Evolutionary conservation across 306 rosid genomes (phyloP), one percentile per base, ranked within the genome.

Genomic region (Cucumis sativus): DNA sequence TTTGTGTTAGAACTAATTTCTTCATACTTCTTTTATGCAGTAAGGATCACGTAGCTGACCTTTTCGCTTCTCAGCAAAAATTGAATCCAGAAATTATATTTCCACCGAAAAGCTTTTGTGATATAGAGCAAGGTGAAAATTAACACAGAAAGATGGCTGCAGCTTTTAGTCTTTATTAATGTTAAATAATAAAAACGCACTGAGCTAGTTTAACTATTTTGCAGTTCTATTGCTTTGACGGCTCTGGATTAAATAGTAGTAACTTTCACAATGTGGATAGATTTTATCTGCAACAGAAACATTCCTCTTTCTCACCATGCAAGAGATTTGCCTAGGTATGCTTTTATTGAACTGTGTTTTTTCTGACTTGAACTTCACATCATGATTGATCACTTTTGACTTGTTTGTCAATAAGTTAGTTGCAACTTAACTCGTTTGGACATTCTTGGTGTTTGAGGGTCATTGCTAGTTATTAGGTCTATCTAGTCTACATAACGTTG

Each of bases 141-240:
- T 37, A n/a, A 56, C 6, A 15, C 39, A 17, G 33, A 17, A 30
- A 73, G 61, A 51, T 73, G 63, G 45, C 18, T 73, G 63, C 77
- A 17, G 30, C 47, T 54, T 73, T 3, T 58, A 67, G 8, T 33
- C 21, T 40, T 47, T 52, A 49, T 13, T 59, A 51, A 78, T 52
- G 39, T 13, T 59, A 58, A 78, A 21, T 45, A 78, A 21, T 43
- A 21, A 55, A 6, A 41, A 37, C 35, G 18, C 17, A 39, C 56
- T 78, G 37, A 59, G 43, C 30, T 59, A 61, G 41, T 41, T 39
- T 40, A 20, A 67, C 56, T 71, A 77, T 77, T 80, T 64, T 86
- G 84, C 73, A 92, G 98, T 88, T 80, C 89, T 90, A 49, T 79
- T 85, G 84, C 90, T 83, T 57, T 86, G 88, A 69, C 88, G 75